Base-by-base conservation (phyloP, 768 basidiomycete genomes). In the Hericium rajendrae region DNA sequence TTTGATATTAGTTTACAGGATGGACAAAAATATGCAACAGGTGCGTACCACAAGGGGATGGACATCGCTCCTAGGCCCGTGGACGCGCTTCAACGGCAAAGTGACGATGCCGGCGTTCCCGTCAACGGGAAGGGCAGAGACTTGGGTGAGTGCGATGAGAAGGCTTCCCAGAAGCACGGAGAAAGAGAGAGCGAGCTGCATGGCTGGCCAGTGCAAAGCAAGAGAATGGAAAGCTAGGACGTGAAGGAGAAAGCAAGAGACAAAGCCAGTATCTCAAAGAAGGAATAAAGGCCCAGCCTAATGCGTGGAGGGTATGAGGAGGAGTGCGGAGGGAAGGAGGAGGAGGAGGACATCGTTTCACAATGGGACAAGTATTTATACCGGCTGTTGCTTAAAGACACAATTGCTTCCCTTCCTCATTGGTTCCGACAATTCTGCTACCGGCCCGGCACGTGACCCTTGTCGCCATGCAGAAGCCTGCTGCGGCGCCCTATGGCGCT, bases 131-230 rank as follows among this genome's bases (percentile, higher is more conserved):
- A 71, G 67, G 39, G 81, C 81, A 52, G 74, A 70, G 54, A 72
- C 75, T 6, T 58, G 38, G 56, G 66, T 69, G 54, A 73, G 72
- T 39, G 76, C 65, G 52, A 77, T 61, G 49, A 82, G 65, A 58
- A 86, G 61, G 68, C 74, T 78, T 60, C 77, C 75, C 58, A 83
- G 72, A 62, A 88, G 74, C 59, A 78, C 59, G 57, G 76, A 71
- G 62, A 86, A 75, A 43, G 74, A 70, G 63, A 78, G 63, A 48
- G 72, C 71, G 66, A 86, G 72, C 62, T 79, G 79, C 86, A 88
- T 88, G 62, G 64, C 70, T 24, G 24, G 40, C 38, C 32, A 8
- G 9, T 32, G 32, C 32, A 32, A 38, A n/a, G 46, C 6, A 53
- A 32, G 48, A 12, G 51, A 55, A 60, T 39, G 53, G 56, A 37